Percentiles rank a stretch among this genome's conserved stretches.
Conservation (phyloP, 345 rosid genomes). For the Eucalyptus tenuipes region DNA sequence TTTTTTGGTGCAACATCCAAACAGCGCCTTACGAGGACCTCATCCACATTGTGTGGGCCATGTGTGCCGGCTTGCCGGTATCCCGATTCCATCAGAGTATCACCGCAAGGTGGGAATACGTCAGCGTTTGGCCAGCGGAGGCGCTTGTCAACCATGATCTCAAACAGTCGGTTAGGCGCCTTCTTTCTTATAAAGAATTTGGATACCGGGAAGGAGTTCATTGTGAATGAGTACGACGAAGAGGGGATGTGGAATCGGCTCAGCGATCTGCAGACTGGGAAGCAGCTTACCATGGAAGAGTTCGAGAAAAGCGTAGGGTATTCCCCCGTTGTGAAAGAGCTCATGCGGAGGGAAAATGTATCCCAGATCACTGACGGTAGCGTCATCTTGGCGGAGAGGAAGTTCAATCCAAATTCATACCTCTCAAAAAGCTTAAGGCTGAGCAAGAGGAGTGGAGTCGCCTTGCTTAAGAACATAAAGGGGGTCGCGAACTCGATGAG, state of each 20-base stretch:
- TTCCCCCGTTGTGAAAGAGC: constrained; percentile 79
- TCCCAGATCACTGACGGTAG: constrained; percentile 23
- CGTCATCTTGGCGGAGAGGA: constrained; percentile 8
- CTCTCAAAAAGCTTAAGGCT: constrained; percentile 62
- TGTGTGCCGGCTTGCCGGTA: constrained; percentile 17
- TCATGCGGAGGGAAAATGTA: constrained; percentile 56
- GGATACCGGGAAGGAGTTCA: constrained; percentile 76
- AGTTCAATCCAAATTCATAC: constrained; percentile 24
- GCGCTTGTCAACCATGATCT: constrained; percentile 10
- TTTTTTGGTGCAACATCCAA: constrained; percentile 47
- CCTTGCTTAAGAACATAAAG: constrained; percentile 72
- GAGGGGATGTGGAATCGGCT: constrained; percentile 84
- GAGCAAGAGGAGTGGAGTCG: constrained; percentile 78
- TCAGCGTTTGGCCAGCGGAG: neutral
- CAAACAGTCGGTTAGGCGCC: constrained; percentile 33
- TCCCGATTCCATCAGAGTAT: constrained; percentile 23
- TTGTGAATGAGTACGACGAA: constrained; percentile 66
- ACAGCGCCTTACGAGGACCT: constrained; percentile 55
- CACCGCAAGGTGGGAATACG: constrained; percentile 1
- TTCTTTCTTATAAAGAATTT: constrained; percentile 81
- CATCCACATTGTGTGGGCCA: constrained; percentile 32
- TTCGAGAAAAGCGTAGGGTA: constrained; percentile 75
- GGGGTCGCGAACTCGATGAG: constrained; percentile 69
- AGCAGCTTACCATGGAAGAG: constrained; percentile 83
- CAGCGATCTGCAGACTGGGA: constrained; percentile 92